Evolutionary conservation across 2,329 filamentous ascomycete genomes (phyloP), one percentile per base, ranked within the genome.

Genomic region (Fusarium setosum): DNA sequence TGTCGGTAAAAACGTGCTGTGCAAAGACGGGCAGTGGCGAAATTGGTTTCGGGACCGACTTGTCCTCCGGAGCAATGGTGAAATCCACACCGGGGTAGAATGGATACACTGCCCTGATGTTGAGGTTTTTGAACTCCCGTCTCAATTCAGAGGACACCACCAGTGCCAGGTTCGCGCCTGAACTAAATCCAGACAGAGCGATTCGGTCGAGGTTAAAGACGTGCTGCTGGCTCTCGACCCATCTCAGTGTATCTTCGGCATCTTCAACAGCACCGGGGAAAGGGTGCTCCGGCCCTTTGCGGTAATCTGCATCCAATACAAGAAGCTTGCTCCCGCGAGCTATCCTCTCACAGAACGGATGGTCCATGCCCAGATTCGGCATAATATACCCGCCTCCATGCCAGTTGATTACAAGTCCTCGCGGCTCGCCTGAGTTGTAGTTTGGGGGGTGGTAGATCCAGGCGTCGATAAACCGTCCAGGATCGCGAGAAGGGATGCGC

Each of bases 61-160:
- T 79, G 1, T 59, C 32, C 12, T 70, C 69, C 0, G 77, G 74
- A 6, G 69, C 55, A 8, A 72, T 67, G 2, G 61, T 66, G 18
- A 80, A 59, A 44, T 80, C 74, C 3, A 72, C 72, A 0, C 75
- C 72, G 0, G 80, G 73, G 26, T 78, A 88, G 74, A 81, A 82
- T 42, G 79, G 74, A 55, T 85, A 81, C 59, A 84, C 78, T 7
- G 83, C 83, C 40, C 78, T 79, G 60, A 79, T 84, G 12, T 85
- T 82, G 60, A 84, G 74, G 65, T 77, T 76, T 9, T 44, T 35
- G 17, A 63, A 55, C 29, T 56, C 17, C 0, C 10, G 40, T 10
- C 84, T 68, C 2, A 74, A 48, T 21, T 69, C 53, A 9, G 69
- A 68, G 1, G 73, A 67, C 1, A 68, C 73, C 1, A 73, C 63